Evolutionary conservation across 768 basidiomycete species (phyloP).

Genomic region (Sporobolomyces phaffii): DNA sequence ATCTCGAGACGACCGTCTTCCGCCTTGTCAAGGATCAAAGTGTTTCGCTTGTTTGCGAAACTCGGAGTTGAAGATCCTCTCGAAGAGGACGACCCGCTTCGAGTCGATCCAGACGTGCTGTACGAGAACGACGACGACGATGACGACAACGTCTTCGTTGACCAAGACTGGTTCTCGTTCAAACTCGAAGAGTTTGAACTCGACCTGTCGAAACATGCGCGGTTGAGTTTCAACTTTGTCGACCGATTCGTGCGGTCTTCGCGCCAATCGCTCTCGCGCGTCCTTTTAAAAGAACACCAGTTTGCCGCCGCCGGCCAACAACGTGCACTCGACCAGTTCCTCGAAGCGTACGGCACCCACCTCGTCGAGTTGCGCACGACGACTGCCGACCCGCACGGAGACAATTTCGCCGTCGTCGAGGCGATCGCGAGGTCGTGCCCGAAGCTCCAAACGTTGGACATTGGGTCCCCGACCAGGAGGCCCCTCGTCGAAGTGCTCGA

Average conservation of each 20-base stretch:
- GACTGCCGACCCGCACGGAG: background rate
- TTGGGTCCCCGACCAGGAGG: background rate
- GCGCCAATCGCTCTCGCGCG: background rate
- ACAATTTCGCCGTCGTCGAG: background rate
- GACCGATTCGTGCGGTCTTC: background rate
- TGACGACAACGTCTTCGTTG: background rate
- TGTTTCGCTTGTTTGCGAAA: background rate
- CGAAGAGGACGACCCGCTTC: background rate
- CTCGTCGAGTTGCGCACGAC: background rate
- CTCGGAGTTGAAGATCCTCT: background rate
- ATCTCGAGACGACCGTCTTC: background rate
- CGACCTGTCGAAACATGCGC: background rate
- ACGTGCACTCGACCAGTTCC: background rate
- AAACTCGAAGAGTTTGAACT: slow-evolving; percentile 8
- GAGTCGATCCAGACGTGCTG: background rate
- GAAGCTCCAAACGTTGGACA: background rate
- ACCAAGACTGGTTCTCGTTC: background rate
- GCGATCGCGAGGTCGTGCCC: background rate
- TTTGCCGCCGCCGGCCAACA: background rate
- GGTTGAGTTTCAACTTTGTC: slow-evolving; percentile 7
- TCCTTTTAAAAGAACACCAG: slow-evolving; percentile 17
- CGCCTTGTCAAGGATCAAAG: background rate
- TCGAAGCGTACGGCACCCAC: background rate
- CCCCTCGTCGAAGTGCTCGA: background rate
- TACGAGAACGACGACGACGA: background rate